phyloP scores from a whole-genome alignment of 192 early-diverging fungal species.

The Backusella tarrabulga region DNA sequence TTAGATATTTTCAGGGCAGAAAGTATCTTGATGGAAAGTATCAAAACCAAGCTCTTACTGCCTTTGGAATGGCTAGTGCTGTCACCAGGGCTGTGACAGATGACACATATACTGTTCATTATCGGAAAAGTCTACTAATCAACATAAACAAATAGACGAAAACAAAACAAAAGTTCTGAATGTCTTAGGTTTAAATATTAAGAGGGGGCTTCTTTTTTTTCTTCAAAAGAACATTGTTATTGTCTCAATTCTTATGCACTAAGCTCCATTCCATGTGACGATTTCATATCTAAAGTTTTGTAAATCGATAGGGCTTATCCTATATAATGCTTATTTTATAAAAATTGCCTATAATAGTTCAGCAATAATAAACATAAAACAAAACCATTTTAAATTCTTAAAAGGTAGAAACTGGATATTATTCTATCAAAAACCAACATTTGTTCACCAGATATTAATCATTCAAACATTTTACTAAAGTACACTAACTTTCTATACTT shows the following conservation, averaged over 20 bases:
- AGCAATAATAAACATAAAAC: background rate
- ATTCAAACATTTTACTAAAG: background rate
- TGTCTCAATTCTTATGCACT: background rate
- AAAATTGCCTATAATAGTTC: background rate
- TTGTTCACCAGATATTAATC: background rate
- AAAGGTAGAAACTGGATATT: background rate
- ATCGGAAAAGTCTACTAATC: background rate
- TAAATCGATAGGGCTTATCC: background rate
- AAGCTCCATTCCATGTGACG: background rate
- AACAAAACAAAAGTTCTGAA: background rate
- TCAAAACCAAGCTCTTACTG: background rate
- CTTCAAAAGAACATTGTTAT: background rate
- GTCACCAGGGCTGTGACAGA: background rate
- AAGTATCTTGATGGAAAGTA: background rate
- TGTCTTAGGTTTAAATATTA: slow-evolving; percentile 2
- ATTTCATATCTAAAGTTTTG: background rate
- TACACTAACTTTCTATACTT: background rate
- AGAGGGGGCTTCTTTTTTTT: background rate
- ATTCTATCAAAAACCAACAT: background rate
- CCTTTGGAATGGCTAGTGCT: background rate
- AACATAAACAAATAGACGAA: slow-evolving; percentile 1
- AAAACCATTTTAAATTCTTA: background rate
- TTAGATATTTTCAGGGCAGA: background rate
- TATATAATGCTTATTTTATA: background rate
- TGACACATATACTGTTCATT: background rate